Evolutionary conservation across 192 early-diverging fungal genomes (phyloP).

Genomic region (Dispira simplex): DNA sequence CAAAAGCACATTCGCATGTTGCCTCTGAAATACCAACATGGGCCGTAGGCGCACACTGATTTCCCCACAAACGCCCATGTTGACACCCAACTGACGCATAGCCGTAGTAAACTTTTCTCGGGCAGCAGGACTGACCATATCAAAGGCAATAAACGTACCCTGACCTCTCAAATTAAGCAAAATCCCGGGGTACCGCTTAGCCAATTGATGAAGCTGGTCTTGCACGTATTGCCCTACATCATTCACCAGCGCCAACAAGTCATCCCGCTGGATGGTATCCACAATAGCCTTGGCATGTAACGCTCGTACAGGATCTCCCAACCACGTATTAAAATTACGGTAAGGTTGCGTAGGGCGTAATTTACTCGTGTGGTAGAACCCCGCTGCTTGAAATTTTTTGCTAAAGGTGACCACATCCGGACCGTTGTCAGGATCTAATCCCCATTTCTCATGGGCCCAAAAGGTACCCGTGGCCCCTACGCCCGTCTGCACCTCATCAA

Average conservation of each 20-base stretch:
- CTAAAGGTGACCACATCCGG: conserved; percentile 67
- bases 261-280: conserved; percentile 34
- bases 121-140: no score
- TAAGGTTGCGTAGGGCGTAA: conserved; percentile 40
- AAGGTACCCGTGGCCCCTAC: conserved; percentile 55
- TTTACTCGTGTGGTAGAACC: conserved; percentile 42
- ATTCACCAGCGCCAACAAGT: conserved; percentile 32
- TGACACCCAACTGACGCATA: conserved; percentile 44
- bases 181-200: conserved; percentile 25
- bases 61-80: conserved; percentile 52
- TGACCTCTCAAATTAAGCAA: no score
- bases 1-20: no score
- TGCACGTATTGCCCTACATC: conserved; percentile 37
- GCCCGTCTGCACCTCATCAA: conserved; percentile 70
- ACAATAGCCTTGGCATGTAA: conserved; percentile 43
- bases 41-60: conserved; percentile 34
- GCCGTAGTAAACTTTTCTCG: conserved; percentile 38
- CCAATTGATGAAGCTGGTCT: conserved; percentile 30
- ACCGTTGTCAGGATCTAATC: conserved; percentile 27
- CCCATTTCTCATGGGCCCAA: conserved; percentile 67
- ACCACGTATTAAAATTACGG: conserved; percentile 63
- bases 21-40: no score
- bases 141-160: no score
- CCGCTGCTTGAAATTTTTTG: conserved; percentile 64
- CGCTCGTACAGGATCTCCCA: conserved; percentile 54